These are phyloP conservation scores for Salvia hispanica DNA, from an alignment of 257 asterid species.

Conservation along the genomic window DNA sequence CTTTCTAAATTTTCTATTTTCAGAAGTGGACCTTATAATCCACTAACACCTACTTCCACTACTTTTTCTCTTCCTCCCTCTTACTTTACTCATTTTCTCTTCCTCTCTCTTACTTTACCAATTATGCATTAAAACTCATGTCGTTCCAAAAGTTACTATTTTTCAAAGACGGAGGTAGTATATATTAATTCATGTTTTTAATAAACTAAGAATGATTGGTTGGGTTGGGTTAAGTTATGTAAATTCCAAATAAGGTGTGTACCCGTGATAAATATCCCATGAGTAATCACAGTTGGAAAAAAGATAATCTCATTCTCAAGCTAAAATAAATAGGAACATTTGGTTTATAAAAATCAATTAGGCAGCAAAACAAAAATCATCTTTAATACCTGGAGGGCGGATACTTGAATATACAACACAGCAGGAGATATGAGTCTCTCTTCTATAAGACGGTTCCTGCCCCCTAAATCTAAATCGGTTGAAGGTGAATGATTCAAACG, in stretches of 20 bases:
- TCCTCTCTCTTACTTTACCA: no score
- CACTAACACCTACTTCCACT: no score
- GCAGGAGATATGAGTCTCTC: conserved; percentile 85
- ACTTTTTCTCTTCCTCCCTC: no score
- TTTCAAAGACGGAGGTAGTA: no score
- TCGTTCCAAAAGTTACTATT: no score
- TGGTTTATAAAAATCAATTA: conserved; percentile 14
- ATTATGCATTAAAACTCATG: no score
- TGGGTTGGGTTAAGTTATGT: not conserved
- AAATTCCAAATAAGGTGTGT: conserved; percentile 3
- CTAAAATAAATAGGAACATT: conserved; percentile 11
- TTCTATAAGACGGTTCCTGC: conserved; percentile 51
- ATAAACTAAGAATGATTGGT: not conserved
- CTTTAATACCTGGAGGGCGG: conserved; percentile 78
- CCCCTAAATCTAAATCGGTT: conserved; percentile 44
- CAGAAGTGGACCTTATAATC: no score
- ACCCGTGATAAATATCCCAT: not conserved
- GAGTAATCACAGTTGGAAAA: conserved; percentile 2
- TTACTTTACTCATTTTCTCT: no score
- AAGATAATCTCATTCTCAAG: not conserved
- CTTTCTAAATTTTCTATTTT: no score
- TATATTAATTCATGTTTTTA: no score
- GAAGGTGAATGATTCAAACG: conserved; percentile 81
- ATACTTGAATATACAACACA: conserved; percentile 81
- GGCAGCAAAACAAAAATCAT: conserved; percentile 18